Base-by-base conservation (phyloP, 768 basidiomycete genomes). In the Leccinum arenicola region DNA sequence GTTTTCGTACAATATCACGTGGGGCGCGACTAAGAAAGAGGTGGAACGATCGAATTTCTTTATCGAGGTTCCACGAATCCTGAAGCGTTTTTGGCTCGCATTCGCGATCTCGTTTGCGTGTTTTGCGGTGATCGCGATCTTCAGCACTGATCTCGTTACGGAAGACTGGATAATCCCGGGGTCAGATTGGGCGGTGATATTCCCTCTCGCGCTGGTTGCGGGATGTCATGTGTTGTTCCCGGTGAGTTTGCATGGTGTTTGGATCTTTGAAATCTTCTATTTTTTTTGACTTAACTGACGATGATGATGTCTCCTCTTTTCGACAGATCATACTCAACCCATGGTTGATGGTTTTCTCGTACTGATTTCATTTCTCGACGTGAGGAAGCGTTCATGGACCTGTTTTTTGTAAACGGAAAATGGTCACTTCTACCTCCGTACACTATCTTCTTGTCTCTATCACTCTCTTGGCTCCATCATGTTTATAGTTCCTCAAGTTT, bases 41-140 rank as follows among this genome's bases (percentile, higher is more conserved):
- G 91, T 95, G 40, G 88, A 94, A 70, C 81, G 84, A 33, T 91
- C 89, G 23, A 25, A 95, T 70, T 94, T 96, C 78, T 94, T 91
- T 82, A 83, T 88, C 53, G 93, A 96, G 70, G 85, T 94, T 12
- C 94, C 94, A 1, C 83, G 84, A 57, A 93, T 95, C 69, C 76
- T 88, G 68, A 84, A 85, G 62, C 87, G 92, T 4, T 95, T 91
- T 76, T 86, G 88, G 80, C 66, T 84, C 50, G 81, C 83, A 47
- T 78, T 91, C 61, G 58, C 82, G 19, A 56, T 90, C 21, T 85
- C 82, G 50, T 75, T 84, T 63, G 56, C 78, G 17, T 61, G 77
- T 11, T 77, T 87, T 60, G 78, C 74, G 9, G 77, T 71, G 48
- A 86, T 93, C 69, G 71, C 84, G 57, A 63, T 94, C 29, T 75